Evolutionary conservation across 164 flowering plant genomes (phyloP), one percentile per base, ranked within the genome.

Genomic region (Macadamia tetraphylla): DNA sequence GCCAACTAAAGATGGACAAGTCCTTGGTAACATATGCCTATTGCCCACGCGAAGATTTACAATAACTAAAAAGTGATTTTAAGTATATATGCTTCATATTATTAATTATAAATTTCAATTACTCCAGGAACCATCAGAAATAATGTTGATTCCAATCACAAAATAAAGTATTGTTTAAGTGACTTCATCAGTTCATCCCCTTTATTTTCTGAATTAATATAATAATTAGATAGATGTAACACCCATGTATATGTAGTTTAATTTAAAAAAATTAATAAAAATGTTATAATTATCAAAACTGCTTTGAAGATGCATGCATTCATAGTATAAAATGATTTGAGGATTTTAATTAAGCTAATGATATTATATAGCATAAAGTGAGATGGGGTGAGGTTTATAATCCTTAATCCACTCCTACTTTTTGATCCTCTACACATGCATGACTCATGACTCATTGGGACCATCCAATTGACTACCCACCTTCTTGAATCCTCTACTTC

Each of bases 1-100:
- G 15, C 68, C 60, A 66, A 66, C 29, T 31, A 12, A 31, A 40
- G 40, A 35, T 53, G 18, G 59, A 65, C 42, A 53, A 29, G 6
- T 0, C 0, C 31, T 29, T 29, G 13, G 32, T 2, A 55, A 11
- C 18, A 52, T 9, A 17, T 23, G 6, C 68, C 18, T 17, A 32
- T 46, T 46, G 13, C 51, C 51, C 51, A 8, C 13, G 12, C 35
- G 14, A 61, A 68, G 63, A 63, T 70, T 44, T 30, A 55, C 52
- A 42, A 44, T 43, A 9, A 59, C 35, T 32, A 3, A 6, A 56
- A 70, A 70, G 67, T 46, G 63, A n/a, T 17, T 31, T n/a, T 56
- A 63, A 63, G 72, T 43, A 70, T 70, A 63, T 59, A 44, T 63
- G 67, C 43, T 63, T 63, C 64, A 23, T 58, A 29, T 58, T 67